Evolutionary conservation across 768 basidiomycete species (phyloP), one percentile per base, ranked within the genome.

Genomic region (Trametes cubensis): DNA sequence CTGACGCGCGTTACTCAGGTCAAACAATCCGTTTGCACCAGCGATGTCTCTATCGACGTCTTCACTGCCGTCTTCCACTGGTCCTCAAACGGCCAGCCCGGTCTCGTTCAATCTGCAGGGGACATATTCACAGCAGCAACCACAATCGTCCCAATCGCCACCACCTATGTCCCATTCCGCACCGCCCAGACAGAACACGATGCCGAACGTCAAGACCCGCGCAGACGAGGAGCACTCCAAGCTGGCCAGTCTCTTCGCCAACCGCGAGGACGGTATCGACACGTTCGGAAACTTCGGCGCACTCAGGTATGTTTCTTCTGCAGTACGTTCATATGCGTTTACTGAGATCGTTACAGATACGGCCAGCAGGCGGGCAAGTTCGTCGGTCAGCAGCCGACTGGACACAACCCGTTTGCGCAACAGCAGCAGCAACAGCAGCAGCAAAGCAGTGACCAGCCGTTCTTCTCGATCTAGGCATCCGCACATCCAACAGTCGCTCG

Each of bases 21-120:
- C 93, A 39, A 98, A 98, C 81, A 99, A 99, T 72, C 97, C 97
- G 0, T 98, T 99, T 69, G 95, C 94, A 0, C 71, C 79, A 64
- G 23, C 74, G 62, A 60, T 74, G 23, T 64, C 70, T 58, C 68
- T 76, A 7, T 69, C 72, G 23, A 55, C 75, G 21, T 72, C 82
- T 2, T 71, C 70, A 7, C 66, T 70, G 21, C 66, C 70, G 3
- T 71, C 71, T 30, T 71, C 74, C 55, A 79, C 68, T 58, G 69
- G 58, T 59, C 70, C 59, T 47, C 77, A 56, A 55, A 62, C 57
- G 23, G 61, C 65, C 46, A 73, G 78, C 10, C 84, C 87, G 0
- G 64, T 74, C 6, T 78, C 82, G 17, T 92, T 90, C 81, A 89
- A 87, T 67, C 80, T 90, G 23, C 80, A 79, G 14, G 86, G 89